Percentiles rank a stretch among this genome's conserved stretches.
phyloP scores from a whole-genome alignment of 257 asterid species.

The Solanum tarijense region DNA sequence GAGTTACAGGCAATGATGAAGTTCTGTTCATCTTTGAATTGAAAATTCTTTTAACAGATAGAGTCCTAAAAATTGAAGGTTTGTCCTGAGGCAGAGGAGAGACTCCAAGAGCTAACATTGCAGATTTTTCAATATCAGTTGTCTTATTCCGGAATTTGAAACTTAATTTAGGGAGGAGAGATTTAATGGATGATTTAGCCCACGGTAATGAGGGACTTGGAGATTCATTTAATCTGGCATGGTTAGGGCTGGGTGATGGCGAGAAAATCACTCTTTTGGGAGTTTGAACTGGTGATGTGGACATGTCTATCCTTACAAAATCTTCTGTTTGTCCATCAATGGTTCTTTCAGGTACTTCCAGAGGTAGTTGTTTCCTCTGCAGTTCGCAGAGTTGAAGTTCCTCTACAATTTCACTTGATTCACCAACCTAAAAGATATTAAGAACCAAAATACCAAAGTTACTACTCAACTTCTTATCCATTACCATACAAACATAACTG shows the following conservation, averaged over 20 bases:
- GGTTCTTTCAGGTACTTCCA: constrained; percentile 30
- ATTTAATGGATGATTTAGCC: constrained; percentile 46
- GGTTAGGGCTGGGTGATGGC: constrained; percentile 73
- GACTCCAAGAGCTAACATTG: constrained; percentile 58
- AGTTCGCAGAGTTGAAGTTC: constrained; percentile 24
- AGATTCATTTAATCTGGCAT: constrained; percentile 31
- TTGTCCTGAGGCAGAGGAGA: constrained; percentile 38
- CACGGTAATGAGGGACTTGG: constrained; percentile 47
- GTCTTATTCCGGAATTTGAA: constrained; percentile 55
- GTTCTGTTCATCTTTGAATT: constrained; percentile 48
- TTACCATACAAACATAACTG: not conserved
- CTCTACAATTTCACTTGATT: constrained; percentile 65
- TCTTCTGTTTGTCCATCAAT: constrained; percentile 34
- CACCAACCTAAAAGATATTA: constrained; percentile 33
- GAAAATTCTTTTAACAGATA: constrained; percentile 63
- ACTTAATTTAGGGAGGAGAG: constrained; percentile 64
- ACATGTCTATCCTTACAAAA: constrained; percentile 41
- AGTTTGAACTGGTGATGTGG: constrained; percentile 36
- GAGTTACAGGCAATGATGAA: constrained; percentile 67
- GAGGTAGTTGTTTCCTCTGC: constrained; percentile 8
- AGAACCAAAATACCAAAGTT: not conserved
- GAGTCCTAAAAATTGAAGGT: constrained; percentile 39
- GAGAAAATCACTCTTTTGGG: constrained; percentile 52
- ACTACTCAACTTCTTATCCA: not conserved
- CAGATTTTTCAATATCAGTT: constrained; percentile 64